Conservation (phyloP, 108 stramenopile genomes). For the Fistulifera pelliculosa region DNA sequence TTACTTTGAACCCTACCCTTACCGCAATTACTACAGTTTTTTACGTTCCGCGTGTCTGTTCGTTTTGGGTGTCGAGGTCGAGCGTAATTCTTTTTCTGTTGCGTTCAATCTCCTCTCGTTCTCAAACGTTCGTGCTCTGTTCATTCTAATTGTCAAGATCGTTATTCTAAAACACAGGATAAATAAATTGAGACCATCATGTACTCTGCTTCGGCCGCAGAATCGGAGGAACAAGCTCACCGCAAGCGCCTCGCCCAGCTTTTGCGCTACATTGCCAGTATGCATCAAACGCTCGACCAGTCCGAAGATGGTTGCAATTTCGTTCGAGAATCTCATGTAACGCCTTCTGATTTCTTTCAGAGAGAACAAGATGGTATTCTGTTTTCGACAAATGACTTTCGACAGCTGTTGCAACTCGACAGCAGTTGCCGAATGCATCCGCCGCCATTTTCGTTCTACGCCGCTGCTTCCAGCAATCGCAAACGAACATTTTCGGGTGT, state of each 20-base stretch:
- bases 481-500: constrained; percentile 7
- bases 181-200: too few relatives aligned
- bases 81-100: too few relatives aligned
- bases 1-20: too few relatives aligned
- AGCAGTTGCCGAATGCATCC: background rate
- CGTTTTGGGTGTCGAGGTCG: too few relatives aligned
- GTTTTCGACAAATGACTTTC: constrained; percentile 27
- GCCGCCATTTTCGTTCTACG: constrained; percentile 41
- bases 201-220: too few relatives aligned
- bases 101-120: too few relatives aligned
- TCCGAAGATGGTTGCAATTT: constrained; percentile 12
- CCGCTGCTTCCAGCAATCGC: constrained; percentile 3
- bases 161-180: too few relatives aligned
- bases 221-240: constrained; percentile 11
- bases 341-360: constrained; percentile 16
- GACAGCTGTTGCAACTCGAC: constrained; percentile 8
- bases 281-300: constrained; percentile 18
- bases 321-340: constrained; percentile 12
- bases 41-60: too few relatives aligned
- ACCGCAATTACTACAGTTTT: too few relatives aligned
- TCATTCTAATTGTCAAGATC: too few relatives aligned
- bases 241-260: constrained; percentile 39
- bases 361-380: constrained; percentile 14
- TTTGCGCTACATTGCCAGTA: constrained; percentile 44
- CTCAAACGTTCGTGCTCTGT: too few relatives aligned